Evolutionary conservation across 2,329 filamentous ascomycete species (phyloP), one percentile per base, ranked within the genome.

Genomic region (Xylariaceae sp.): DNA sequence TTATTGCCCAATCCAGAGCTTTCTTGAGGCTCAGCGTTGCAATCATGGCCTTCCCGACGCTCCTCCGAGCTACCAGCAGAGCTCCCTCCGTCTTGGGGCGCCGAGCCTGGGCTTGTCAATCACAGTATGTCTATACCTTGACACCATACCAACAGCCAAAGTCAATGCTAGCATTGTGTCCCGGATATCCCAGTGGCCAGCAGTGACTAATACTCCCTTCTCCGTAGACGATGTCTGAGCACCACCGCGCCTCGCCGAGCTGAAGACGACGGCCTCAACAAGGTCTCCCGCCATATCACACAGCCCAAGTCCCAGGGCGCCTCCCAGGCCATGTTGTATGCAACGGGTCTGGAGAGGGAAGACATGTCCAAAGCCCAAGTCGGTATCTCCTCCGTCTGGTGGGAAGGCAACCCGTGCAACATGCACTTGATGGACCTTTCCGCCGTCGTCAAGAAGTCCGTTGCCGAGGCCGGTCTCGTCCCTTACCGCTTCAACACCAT

Each of bases 401-500:
- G 93, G 75, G 88, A 90, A 63, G 94, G 94, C 52, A 99, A 99
- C 75, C 94, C 94, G 22, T 99, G 94, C 80, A 99, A 99, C 76
- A 99, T 97, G 93, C 94, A 99, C 73, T 78, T 99, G 57, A 80
- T 99, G 73, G 89, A 95, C 66, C 83, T 99, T 55, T 96, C 89
- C 68, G 80, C 87, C 70, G 76, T 87, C 59, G 88, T 96, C 60
- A 77, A 74, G 66, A 71, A 82, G 62, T 83, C 80, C 13, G 80
- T 84, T 39, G 73, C 73, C 50, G 73, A 87, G 64, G 89, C 91
- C 31, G 89, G 90, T 18, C 79, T 99, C 56, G 81, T 96, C 55
- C 90, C 91, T 58, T 96, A 95, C 80, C 92, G 97, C 71, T 99
- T 99, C 83, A 99, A 99, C 79, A 99, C 95, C 55, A 90, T 99